phyloP scores from a whole-genome alignment of 2,329 filamentous ascomycete genomes.

The Xylaria sp. region DNA sequence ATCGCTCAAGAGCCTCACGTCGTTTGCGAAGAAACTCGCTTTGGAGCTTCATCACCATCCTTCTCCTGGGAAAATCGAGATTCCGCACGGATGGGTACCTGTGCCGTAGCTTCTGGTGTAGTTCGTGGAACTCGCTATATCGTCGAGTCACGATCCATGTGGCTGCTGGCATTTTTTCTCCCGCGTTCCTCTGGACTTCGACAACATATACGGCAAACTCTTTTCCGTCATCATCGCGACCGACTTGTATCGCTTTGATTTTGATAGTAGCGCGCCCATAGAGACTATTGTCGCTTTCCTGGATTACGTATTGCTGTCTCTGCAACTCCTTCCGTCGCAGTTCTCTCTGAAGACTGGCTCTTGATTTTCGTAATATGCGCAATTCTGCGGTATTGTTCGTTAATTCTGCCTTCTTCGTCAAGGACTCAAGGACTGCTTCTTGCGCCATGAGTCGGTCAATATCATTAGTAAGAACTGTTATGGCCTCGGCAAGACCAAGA shows the following conservation, averaged over 20 bases:
- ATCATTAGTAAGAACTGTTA: conserved; percentile 78
- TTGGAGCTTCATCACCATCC: conserved; percentile 94
- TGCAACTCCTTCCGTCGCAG: conserved; percentile 93
- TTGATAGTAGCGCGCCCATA: conserved; percentile 85
- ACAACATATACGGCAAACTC: conserved; percentile 93
- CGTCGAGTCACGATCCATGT: conserved; percentile 88
- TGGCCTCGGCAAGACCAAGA: conserved; percentile 86
- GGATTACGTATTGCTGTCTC: conserved; percentile 91
- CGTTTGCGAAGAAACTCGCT: conserved; percentile 93
- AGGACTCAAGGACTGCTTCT: conserved; percentile 82
- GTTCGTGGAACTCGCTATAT: conserved; percentile 94
- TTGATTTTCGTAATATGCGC: conserved; percentile 87
- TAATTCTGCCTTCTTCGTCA: conserved; percentile 89
- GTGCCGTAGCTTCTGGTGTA: conserved; percentile 81
- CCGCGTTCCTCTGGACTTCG: conserved; percentile 83
- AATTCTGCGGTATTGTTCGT: conserved; percentile 96
- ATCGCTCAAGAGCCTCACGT: conserved; percentile 75
- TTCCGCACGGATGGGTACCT: conserved; percentile 83
- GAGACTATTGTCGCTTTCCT: conserved; percentile 95
- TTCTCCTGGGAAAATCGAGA: conserved; percentile 84
- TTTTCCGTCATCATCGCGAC: conserved; percentile 83
- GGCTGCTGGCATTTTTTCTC: conserved; percentile 94
- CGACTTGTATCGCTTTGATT: conserved; percentile 90
- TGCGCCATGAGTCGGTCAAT: conserved; percentile 86
- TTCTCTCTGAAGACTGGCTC: conserved; percentile 85